Conservation (phyloP, 2,329 filamentous ascomycete genomes). For the Claviceps purpurea region DNA sequence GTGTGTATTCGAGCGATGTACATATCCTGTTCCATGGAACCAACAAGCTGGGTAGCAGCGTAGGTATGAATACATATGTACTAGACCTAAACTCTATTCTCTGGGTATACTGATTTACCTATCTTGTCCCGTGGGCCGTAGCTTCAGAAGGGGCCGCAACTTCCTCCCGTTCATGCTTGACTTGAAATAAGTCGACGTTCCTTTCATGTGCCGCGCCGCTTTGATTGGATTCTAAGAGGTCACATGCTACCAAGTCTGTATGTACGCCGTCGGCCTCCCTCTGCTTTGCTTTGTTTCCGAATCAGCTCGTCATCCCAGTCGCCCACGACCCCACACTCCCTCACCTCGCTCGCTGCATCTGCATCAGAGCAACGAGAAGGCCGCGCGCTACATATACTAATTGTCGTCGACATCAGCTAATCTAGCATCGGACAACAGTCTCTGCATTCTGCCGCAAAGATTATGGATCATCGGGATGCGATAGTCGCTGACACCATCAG, state of each 20-base stretch:
- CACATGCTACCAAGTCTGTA: not conserved
- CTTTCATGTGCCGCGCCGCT: not conserved
- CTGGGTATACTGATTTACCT: not conserved
- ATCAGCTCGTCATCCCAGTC: not conserved
- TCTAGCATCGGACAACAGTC: not conserved
- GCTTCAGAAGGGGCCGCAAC: too few relatives aligned
- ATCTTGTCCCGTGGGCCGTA: too few relatives aligned
- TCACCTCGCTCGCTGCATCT: not conserved
- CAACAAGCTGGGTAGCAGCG: not conserved
- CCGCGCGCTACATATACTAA: not conserved
- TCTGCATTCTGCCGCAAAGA: not conserved
- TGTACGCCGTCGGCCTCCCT: not conserved
- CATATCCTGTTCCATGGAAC: not conserved
- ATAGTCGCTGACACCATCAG: not conserved
- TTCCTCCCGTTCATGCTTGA: not conserved
- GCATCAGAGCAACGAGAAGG: not conserved
- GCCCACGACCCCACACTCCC: not conserved
- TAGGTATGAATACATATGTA: not conserved
- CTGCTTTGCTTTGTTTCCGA: not conserved
- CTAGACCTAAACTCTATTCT: not conserved
- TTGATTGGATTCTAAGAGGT: not conserved
- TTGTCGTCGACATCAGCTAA: not conserved
- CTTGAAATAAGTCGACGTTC: not conserved
- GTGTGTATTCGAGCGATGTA: not conserved
- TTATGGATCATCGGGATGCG: slow-evolving; percentile 4